Conservation (phyloP, 1,139 yeast species). For the Arxiozyma slooffiae region DNA sequence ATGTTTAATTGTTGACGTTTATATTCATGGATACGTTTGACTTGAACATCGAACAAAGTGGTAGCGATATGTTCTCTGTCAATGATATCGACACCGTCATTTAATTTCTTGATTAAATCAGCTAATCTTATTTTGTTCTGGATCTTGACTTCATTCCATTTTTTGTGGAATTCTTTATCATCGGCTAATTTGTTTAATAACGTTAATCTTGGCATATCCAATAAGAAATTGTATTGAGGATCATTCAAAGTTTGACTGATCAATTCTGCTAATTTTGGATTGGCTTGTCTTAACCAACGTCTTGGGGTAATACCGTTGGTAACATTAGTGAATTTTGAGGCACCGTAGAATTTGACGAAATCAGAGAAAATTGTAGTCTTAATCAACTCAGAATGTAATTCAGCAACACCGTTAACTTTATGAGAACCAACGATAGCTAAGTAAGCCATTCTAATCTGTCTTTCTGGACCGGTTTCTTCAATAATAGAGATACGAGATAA, state of each 20-base stretch:
- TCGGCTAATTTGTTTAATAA: slow-evolving; percentile 56
- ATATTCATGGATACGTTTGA: slow-evolving; percentile 90
- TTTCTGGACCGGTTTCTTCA: slow-evolving; percentile 62
- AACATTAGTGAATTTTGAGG: slow-evolving; percentile 78
- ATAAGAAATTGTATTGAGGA: slow-evolving; percentile 60
- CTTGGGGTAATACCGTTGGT: slow-evolving; percentile 95
- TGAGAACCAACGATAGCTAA: slow-evolving; percentile 89
- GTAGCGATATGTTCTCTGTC: slow-evolving; percentile 38
- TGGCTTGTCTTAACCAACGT: slow-evolving; percentile 93
- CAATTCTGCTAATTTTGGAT: slow-evolving; percentile 64
- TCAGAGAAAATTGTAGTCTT: slow-evolving; percentile 85
- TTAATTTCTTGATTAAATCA: slow-evolving; percentile 51
- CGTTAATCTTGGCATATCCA: slow-evolving; percentile 60
- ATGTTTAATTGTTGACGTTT: slow-evolving; percentile 91
- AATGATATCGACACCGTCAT: slow-evolving; percentile 59
- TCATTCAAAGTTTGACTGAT: slow-evolving; percentile 53
- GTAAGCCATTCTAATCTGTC: slow-evolving; percentile 85
- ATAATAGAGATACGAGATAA: slow-evolving; percentile 68
- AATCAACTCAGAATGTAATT: slow-evolving; percentile 83
- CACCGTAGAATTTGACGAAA: slow-evolving; percentile 73
- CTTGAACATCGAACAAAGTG: slow-evolving; percentile 83
- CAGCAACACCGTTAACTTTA: slow-evolving; percentile 93
- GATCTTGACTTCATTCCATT: slow-evolving; percentile 66
- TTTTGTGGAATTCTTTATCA: slow-evolving; percentile 54
- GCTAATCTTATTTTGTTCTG: slow-evolving; percentile 65